Conservation (phyloP, 2,329 filamentous ascomycete species). For the Exserohilum rostratum region DNA sequence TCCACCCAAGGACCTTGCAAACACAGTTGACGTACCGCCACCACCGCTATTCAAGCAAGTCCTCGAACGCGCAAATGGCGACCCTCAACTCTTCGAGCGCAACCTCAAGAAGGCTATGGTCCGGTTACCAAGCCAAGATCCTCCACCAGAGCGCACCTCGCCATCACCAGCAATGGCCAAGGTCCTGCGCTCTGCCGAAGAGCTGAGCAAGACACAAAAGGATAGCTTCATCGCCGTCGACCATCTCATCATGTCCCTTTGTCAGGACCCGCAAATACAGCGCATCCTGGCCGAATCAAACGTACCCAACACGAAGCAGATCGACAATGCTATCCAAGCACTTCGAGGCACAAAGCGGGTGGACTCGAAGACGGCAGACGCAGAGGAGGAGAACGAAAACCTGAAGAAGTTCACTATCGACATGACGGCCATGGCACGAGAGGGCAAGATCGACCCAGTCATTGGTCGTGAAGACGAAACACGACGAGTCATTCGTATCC, state of each 20-base stretch:
- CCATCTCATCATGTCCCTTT: conserved; percentile 85
- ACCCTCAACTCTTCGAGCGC: conserved; percentile 85
- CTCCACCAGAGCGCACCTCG: conserved; percentile 85
- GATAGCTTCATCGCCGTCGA: conserved; percentile 94
- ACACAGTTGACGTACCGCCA: conserved; percentile 62
- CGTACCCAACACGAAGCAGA: conserved; percentile 85
- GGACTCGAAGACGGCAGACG: conserved; percentile 94
- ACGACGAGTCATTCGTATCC: conserved; percentile 84
- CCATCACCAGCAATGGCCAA: conserved; percentile 82
- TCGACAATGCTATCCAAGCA: conserved; percentile 87
- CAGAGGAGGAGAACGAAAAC: conserved; percentile 91
- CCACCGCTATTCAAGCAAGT: conserved; percentile 92
- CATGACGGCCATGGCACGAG: conserved; percentile 93
- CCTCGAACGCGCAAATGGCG: conserved; percentile 89
- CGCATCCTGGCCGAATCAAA: conserved; percentile 81
- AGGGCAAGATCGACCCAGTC: conserved; percentile 97
- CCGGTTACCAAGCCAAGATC: conserved; percentile 90
- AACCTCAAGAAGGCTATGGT: conserved; percentile 91
- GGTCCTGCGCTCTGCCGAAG: conserved; percentile 81
- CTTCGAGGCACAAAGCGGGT: conserved; percentile 93
- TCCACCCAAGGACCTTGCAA: conserved; percentile 76
- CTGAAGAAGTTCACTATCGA: conserved; percentile 98
- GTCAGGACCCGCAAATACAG: conserved; percentile 79
- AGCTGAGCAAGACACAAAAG: conserved; percentile 96
- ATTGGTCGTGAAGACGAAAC: conserved; percentile 98